phyloP scores from a whole-genome alignment of 805 yeast species.

The Isabelozyma rhagii region DNA sequence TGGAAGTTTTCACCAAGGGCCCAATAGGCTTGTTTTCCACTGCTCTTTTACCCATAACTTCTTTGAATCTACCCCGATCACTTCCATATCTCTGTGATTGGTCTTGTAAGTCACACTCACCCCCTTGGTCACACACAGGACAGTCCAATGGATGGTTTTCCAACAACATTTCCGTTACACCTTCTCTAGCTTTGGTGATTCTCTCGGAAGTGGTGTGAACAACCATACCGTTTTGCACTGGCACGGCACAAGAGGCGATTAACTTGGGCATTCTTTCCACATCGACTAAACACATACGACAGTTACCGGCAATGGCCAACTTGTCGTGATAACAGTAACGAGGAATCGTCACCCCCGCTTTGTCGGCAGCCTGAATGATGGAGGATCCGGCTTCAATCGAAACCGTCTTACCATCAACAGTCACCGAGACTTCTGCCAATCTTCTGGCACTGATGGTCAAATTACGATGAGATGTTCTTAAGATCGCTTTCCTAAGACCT shows the following conservation, averaged over 20 bases:
- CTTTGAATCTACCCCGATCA: slow-evolving; percentile 82
- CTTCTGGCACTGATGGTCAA: slow-evolving; percentile 15
- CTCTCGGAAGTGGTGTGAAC: slow-evolving; percentile 76
- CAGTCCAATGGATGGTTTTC: slow-evolving; percentile 91
- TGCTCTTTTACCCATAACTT: slow-evolving; percentile 81
- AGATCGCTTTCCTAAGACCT: background rate
- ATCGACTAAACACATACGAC: slow-evolving; percentile 91
- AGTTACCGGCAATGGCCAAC: slow-evolving; percentile 86
- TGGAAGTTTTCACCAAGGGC: slow-evolving; percentile 82
- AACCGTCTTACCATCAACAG: slow-evolving; percentile 70
- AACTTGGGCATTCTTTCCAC: slow-evolving; percentile 87
- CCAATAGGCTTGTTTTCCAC: slow-evolving; percentile 90
- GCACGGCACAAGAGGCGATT: slow-evolving; percentile 89
- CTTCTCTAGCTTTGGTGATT: slow-evolving; percentile 80
- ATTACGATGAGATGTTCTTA: slow-evolving; percentile 12
- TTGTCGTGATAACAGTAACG: slow-evolving; percentile 91
- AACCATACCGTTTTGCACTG: slow-evolving; percentile 87
- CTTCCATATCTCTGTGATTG: slow-evolving; percentile 80
- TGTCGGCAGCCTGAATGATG: slow-evolving; percentile 86
- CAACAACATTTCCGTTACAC: slow-evolving; percentile 83
- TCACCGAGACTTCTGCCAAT: slow-evolving; percentile 54
- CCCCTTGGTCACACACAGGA: slow-evolving; percentile 93
- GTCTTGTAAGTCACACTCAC: slow-evolving; percentile 90
- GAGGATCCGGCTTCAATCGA: slow-evolving; percentile 83
- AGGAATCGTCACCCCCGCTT: slow-evolving; percentile 85